These are phyloP conservation scores for Auriscalpium microsporum DNA, from an alignment of 768 basidiomycete species.

Conservation along the genomic window DNA sequence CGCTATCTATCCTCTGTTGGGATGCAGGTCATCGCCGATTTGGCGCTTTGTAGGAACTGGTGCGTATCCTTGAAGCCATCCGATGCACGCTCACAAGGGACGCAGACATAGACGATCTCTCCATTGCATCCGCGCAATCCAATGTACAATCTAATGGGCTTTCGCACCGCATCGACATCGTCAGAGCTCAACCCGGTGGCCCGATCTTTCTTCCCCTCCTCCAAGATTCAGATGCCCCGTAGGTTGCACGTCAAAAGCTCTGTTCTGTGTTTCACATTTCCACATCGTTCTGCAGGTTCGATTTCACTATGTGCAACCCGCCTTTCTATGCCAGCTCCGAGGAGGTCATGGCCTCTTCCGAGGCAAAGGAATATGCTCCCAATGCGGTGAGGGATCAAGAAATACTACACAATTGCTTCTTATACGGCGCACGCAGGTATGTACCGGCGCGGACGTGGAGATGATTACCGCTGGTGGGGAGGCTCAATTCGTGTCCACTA, in stretches of 20 bases:
- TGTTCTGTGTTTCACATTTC: too few species aligned
- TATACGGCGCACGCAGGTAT: slow-evolving; percentile 40
- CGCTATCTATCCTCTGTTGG: slow-evolving; percentile 80
- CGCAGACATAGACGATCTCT: slow-evolving; percentile 64
- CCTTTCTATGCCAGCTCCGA: slow-evolving; percentile 80
- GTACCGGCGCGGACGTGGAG: slow-evolving; percentile 80
- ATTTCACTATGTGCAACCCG: slow-evolving; percentile 93
- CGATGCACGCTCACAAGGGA: background rate
- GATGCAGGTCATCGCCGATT: slow-evolving; percentile 38
- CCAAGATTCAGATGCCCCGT: slow-evolving; percentile 1
- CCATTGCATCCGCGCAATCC: slow-evolving; percentile 42
- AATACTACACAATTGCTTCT: background rate
- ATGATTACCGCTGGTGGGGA: slow-evolving; percentile 91
- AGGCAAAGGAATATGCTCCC: slow-evolving; percentile 56
- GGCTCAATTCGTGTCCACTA: slow-evolving; percentile 60
- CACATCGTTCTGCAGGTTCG: slow-evolving; percentile 32
- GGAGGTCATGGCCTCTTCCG: slow-evolving; percentile 54
- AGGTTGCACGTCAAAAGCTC: background rate
- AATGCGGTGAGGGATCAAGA: slow-evolving; percentile 47
- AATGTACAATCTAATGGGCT: slow-evolving; percentile 58
- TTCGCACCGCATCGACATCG: slow-evolving; percentile 39
- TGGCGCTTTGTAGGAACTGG: slow-evolving; percentile 71
- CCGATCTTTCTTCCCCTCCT: slow-evolving; percentile 40
- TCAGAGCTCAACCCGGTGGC: slow-evolving; percentile 27
- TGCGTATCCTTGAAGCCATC: slow-evolving; percentile 17